Base-by-base conservation (phyloP, 805 yeast genomes). In the Tetrapisispora pingtungensis region DNA sequence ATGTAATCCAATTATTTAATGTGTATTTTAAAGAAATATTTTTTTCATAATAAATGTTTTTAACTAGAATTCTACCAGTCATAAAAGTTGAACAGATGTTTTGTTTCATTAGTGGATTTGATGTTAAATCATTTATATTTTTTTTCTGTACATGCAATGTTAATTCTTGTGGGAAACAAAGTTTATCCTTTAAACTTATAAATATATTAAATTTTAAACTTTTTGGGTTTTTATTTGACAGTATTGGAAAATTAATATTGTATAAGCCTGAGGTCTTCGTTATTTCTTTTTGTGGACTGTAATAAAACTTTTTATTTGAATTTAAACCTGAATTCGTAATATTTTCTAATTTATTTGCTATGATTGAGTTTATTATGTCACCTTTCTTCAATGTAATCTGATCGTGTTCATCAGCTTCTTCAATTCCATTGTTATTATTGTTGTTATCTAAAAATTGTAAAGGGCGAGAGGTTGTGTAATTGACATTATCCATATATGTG, bases 41-140 rank as follows among this genome's bases (percentile, higher is more conserved):
- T 62, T 89, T 89, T 31, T 77, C 72, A 62, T 70, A 89, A 10
- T 81, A 70, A 4, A 85, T 43, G 65, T 89, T 90, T 55, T 77
- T 75, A 24, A 84, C 96, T 2, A 90, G 84, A 38, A 89, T 69
- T 43, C 79, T 80, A 1, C 96, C 97, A 41, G 76, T 57, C 14
- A 88, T 63, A 44, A 66, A 48, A 35, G 32, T 40, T 32, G 50
- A 18, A 40, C 40, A 40, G 15, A 30, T 18, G 36, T 45, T 43
- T 35, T 46, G 19, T 10, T 20, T 17, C 28, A 12, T 15, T 13
- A n/a, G 12, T 10, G 30, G 12, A 26, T 37, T 26, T 8, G 15
- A 20, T n/a, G 28, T 3, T n/a, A 27, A 6, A 10, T n/a, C 19
- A 32, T 15, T 30, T 10, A 30, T 8, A 10, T 19, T 20, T 19